Evolutionary conservation across 805 yeast species (phyloP), one percentile per base, ranked within the genome.

Genomic region (Pichia occidentalis): DNA sequence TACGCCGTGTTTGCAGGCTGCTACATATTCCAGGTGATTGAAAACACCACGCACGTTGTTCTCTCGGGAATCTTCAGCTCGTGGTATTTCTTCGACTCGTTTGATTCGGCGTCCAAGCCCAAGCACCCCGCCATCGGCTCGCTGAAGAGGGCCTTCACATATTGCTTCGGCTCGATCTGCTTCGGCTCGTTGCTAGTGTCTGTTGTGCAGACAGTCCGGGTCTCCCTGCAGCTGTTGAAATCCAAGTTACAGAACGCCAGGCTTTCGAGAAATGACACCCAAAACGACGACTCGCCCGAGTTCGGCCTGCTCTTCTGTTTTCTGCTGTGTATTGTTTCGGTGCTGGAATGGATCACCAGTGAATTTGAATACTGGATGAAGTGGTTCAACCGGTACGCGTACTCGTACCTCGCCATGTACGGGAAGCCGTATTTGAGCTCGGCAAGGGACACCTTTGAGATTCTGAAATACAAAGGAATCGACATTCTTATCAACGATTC

Each of bases 361-460:
- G 56, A 58, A 42, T 52, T 54, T 17, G 61, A 58, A 40, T 54
- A 50, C 33, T 57, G 61, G 61, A 82, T 84, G 17, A 70, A 78
- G 43, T 87, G 85, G 68, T 87, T 88, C 66, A 86, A 88, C 62
- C 90, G 83, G 56, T 88, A 85, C 55, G 95, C 96, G 6, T 85
- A 83, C 57, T 80, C 92, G 21, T 85, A 80, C 53, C 68, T 88
- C 50, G 95, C 96, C 0, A 68, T 88, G 18, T 90, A 86, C 60
- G 97, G 97, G 32, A 78, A 79, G 49, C 68, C 76, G 24, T 90
- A 87, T 53, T 52, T 84, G 34, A 65, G 68, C 21, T 78, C 94
- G 1, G 88, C 95, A 1, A 81, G 72, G 50, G 90, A 85, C 43
- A 83, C 97, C 1, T 81, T 87, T 75, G 74, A 76, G 50, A 68